phyloP scores from a whole-genome alignment of 2,329 filamentous ascomycete species.

The Sclerotinia spermophila region DNA sequence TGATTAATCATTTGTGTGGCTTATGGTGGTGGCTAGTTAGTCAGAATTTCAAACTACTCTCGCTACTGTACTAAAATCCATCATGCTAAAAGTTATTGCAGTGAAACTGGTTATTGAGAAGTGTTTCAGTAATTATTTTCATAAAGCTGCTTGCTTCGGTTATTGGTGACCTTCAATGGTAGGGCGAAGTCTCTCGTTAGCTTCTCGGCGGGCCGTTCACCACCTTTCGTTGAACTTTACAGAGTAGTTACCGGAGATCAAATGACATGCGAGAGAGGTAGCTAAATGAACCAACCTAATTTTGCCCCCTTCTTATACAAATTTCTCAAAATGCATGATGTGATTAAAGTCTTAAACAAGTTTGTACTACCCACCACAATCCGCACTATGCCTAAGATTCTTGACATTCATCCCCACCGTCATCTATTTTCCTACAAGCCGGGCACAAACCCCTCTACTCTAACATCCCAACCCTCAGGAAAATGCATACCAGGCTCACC shows the following conservation, averaged over 20 bases:
- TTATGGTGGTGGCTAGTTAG: not conserved
- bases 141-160: not conserved
- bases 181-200: too few relatives aligned
- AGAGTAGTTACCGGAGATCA: too few relatives aligned
- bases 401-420: conserved; percentile 30
- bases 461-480: conserved; percentile 47
- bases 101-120: too few relatives aligned
- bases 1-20: not conserved
- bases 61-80: too few relatives aligned
- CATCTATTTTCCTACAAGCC: conserved; percentile 57
- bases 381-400: not conserved
- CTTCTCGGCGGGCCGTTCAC: too few relatives aligned
- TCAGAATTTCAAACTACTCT: not conserved
- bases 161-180: not conserved
- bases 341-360: not conserved
- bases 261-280: too few relatives aligned
- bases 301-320: not conserved
- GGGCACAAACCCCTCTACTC: conserved; percentile 48
- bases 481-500: conserved; percentile 45
- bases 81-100: too few relatives aligned
- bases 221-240: too few relatives aligned
- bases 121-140: not conserved
- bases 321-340: not conserved
- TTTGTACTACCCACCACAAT: not conserved
- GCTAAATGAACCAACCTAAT: not conserved